phyloP scores from a whole-genome alignment of 2,329 filamentous ascomycete species.

The Ceratocystis eucalypticola region DNA sequence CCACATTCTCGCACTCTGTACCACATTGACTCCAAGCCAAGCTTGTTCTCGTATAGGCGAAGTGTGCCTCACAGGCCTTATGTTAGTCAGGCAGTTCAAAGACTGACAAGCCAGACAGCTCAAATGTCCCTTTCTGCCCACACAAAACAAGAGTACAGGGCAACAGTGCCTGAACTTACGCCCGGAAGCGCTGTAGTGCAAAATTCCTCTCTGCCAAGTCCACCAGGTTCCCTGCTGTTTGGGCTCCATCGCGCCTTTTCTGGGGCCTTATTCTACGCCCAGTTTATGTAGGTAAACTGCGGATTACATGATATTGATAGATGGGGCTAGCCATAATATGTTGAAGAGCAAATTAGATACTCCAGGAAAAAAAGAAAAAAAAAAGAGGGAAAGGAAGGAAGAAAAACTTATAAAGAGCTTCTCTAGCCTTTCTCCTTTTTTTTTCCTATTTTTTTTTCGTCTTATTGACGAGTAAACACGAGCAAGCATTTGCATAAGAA shows the following conservation, averaged over 20 bases:
- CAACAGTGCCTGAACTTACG: not conserved
- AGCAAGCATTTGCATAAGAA: not conserved
- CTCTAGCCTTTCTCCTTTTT: not conserved
- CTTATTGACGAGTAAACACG: too few species aligned
- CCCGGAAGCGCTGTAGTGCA: not conserved
- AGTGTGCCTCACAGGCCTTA: not conserved
- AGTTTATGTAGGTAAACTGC: not conserved
- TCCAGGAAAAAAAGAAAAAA: too few species aligned
- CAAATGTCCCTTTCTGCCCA: not conserved
- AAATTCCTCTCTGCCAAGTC: not conserved
- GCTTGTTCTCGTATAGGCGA: not conserved
- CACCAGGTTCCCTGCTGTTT: not conserved
- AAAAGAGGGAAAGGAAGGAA: not conserved
- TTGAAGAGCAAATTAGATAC: too few species aligned
- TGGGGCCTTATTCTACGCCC: not conserved
- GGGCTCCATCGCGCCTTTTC: not conserved
- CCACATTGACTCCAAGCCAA: not conserved
- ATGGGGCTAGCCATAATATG: too few species aligned
- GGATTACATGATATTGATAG: too few species aligned
- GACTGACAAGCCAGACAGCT: not conserved
- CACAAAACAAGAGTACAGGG: not conserved
- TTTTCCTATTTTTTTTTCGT: not conserved
- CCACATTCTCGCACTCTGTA: constrained; percentile 16
- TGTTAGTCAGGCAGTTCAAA: not conserved
- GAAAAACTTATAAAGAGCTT: not conserved